Evolutionary conservation across 192 early-diverging fungal genomes (phyloP).

Genomic region (Gaertneriomyces semiglobifer): DNA sequence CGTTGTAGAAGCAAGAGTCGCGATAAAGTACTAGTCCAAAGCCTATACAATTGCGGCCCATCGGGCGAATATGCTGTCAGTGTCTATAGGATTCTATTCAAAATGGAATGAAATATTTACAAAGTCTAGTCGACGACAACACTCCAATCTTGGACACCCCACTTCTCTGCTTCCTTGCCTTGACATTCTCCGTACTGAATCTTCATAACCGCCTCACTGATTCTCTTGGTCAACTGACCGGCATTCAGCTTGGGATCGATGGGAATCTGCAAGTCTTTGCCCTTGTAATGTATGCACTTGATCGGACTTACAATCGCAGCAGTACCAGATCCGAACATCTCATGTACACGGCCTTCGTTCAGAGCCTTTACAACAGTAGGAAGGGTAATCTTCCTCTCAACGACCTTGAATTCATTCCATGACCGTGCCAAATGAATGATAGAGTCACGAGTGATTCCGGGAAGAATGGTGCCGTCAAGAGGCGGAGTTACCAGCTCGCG

Average conservation of each 20-base stretch:
- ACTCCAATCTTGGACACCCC: neutral
- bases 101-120: no score
- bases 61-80: no score
- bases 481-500: conserved; percentile 85
- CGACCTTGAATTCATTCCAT: conserved; percentile 88
- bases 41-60: no score
- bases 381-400: conserved; percentile 82
- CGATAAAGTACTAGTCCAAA: no score
- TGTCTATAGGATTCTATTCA: no score
- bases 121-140: neutral
- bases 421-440: conserved; percentile 70
- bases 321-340: conserved; percentile 95
- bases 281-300: conserved; percentile 78
- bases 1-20: no score
- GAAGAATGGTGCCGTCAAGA: conserved; percentile 91
- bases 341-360: conserved; percentile 74
- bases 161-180: neutral
- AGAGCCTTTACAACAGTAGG: conserved; percentile 67
- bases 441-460: conserved; percentile 93
- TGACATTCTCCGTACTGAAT: conserved; percentile 91
- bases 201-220: conserved; percentile 82
- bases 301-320: conserved; percentile 94
- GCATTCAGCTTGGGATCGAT: conserved; percentile 81
- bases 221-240: conserved; percentile 75
- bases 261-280: conserved; percentile 76